Evolutionary conservation across 2,329 filamentous ascomycete species (phyloP).

Genomic region (Emmonsiellopsis sp.): DNA sequence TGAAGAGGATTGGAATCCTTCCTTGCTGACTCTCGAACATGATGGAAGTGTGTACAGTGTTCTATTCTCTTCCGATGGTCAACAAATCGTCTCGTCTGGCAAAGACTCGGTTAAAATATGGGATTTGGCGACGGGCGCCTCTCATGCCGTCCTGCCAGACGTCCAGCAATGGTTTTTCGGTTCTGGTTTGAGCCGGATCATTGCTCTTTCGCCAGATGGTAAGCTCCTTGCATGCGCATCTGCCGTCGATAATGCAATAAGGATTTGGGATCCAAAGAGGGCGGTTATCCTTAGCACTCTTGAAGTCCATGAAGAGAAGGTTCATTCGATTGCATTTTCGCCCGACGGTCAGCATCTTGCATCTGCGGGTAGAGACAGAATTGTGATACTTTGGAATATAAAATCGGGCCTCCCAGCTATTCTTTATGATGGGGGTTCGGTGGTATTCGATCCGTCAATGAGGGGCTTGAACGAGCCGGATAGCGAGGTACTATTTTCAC

Average conservation of each 20-base stretch:
- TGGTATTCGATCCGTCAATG: neutral
- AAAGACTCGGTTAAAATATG: neutral
- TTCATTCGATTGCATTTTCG: neutral
- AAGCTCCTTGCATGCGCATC: neutral
- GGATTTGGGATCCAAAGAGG: neutral
- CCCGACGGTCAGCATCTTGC: neutral
- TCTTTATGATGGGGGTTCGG: neutral
- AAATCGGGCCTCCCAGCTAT: neutral
- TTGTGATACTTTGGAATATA: neutral
- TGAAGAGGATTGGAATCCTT: neutral
- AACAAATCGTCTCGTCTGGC: neutral
- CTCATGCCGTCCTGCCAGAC: neutral
- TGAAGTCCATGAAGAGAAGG: neutral
- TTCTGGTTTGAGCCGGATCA: too few species aligned
- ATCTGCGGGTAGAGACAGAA: neutral
- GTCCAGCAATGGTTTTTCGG: neutral
- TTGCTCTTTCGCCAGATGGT: neutral
- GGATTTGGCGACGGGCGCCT: neutral
- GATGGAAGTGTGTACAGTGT: neutral
- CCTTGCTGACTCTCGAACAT: neutral
- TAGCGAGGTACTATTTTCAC: slow-evolving; percentile 7
- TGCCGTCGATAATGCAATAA: neutral
- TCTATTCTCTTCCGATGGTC: neutral
- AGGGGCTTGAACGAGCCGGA: neutral
- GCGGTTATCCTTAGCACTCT: neutral